Conservation (phyloP, 305 asterid species). For the Salvia sclarea region DNA sequence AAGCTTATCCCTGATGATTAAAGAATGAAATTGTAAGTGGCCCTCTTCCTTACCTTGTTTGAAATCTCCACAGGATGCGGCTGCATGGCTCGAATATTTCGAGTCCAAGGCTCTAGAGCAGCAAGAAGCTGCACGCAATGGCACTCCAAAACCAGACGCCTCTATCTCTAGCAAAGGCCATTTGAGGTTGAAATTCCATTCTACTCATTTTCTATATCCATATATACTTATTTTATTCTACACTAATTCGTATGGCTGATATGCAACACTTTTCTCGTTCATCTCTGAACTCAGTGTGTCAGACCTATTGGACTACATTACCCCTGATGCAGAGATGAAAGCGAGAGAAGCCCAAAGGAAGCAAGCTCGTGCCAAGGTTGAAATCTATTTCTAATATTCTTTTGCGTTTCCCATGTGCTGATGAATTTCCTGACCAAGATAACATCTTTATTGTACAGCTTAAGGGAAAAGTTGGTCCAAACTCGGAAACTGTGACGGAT, state of each 20-base stretch:
- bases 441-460: constrained; percentile 47
- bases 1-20: constrained; percentile 31
- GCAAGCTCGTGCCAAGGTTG: constrained; percentile 89
- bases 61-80: constrained; percentile 68
- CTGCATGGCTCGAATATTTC: constrained; percentile 97
- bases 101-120: constrained; percentile 96
- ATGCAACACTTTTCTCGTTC: constrained; percentile 21
- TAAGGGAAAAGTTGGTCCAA: constrained; percentile 71
- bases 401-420: constrained; percentile 24
- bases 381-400: constrained; percentile 15
- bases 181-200: constrained; percentile 50
- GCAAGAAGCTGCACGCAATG: constrained; percentile 95
- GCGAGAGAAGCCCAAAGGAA: constrained; percentile 89
- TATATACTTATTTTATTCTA: constrained; percentile 1
- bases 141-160: constrained; percentile 94
- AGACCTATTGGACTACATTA: constrained; percentile 83
- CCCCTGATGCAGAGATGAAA: constrained; percentile 85
- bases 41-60: constrained; percentile 34
- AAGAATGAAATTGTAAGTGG: constrained; percentile 21
- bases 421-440: constrained; percentile 31
- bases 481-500: constrained; percentile 50
- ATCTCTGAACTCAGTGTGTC: constrained; percentile 60
- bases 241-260: constrained; percentile 26
- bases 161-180: constrained; percentile 97
- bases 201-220: neutral